phyloP scores from a whole-genome alignment of 2,329 filamentous ascomycete genomes.

The Penicillium crustosum region DNA sequence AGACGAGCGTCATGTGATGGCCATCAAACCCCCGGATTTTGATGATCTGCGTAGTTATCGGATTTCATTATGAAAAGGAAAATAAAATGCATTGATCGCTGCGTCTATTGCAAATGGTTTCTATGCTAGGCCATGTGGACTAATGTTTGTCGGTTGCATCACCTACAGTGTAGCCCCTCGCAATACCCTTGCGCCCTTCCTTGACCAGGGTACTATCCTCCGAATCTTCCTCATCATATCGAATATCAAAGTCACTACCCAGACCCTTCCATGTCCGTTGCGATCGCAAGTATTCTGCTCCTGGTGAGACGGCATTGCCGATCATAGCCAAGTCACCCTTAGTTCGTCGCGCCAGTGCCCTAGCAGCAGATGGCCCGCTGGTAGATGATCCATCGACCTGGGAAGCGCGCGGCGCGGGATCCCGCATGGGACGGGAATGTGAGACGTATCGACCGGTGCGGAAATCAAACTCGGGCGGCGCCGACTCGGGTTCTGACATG shows the following conservation, averaged over 20 bases:
- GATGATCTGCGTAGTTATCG: neutral
- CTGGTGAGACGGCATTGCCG: constrained; percentile 84
- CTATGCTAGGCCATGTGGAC: neutral
- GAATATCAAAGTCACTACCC: constrained; percentile 75
- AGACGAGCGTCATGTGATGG: constrained; percentile 28
- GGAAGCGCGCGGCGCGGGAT: constrained; percentile 34
- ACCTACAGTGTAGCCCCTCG: constrained; percentile 81
- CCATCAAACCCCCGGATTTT: constrained; percentile 8
- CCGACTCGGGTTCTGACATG: constrained; percentile 68
- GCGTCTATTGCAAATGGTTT: constrained; percentile 9
- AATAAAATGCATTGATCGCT: constrained; percentile 4
- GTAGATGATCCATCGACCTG: constrained; percentile 27
- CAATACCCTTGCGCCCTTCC: constrained; percentile 82
- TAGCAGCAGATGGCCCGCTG: constrained; percentile 30
- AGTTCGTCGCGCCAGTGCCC: constrained; percentile 61
- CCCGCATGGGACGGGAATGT: constrained; percentile 58
- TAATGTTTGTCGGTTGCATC: constrained; percentile 49
- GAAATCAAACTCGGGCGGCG: constrained; percentile 85
- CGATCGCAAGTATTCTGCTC: constrained; percentile 79
- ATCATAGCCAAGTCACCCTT: constrained; percentile 75
- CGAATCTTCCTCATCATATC: constrained; percentile 58
- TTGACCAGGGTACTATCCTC: constrained; percentile 66
- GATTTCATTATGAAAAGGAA: constrained; percentile 1
- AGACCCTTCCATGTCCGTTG: constrained; percentile 88
- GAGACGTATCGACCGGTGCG: constrained; percentile 81